These are phyloP conservation scores for Suhomyces ambrosiae DNA, from an alignment of 1,139 yeast genomes.

Conservation along the genomic window DNA sequence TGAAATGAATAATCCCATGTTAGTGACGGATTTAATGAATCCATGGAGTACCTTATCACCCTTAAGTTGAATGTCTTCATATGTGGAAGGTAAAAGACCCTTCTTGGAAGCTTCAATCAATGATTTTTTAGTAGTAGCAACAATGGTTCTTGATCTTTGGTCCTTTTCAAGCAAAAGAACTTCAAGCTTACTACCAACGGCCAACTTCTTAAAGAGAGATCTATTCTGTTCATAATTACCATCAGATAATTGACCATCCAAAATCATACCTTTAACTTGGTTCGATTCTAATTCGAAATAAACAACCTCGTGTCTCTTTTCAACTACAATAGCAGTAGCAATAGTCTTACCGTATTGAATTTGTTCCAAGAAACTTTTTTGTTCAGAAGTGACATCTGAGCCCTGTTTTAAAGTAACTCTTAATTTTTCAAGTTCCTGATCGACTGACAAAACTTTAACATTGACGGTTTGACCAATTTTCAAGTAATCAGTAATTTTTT, in stretches of 20 bases:
- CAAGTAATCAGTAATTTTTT: conserved; percentile 74
- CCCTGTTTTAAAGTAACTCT: conserved; percentile 76
- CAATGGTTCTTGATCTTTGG: conserved; percentile 57
- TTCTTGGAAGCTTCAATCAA: conserved; percentile 65
- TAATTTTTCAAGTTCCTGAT: conserved; percentile 57
- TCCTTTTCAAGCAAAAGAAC: conserved; percentile 73
- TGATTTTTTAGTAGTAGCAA: conserved; percentile 65
- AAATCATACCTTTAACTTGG: conserved; percentile 69
- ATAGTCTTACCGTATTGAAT: conserved; percentile 65
- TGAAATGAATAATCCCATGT: conserved; percentile 77
- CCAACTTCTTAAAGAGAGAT: conserved; percentile 56
- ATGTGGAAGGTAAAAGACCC: conserved; percentile 56
- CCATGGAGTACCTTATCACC: conserved; percentile 63
- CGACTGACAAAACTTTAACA: conserved; percentile 64
- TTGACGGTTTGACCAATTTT: conserved; percentile 83
- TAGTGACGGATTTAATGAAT: conserved; percentile 74
- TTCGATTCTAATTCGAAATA: conserved; percentile 63
- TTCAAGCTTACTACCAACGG: conserved; percentile 61
- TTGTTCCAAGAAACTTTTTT: conserved; percentile 49
- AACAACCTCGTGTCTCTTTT: conserved; percentile 72
- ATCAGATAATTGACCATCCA: conserved; percentile 76
- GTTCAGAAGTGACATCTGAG: conserved; percentile 50
- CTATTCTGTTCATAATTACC: conserved; percentile 74
- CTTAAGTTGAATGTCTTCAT: conserved; percentile 54
- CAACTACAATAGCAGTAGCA: conserved; percentile 63